phyloP scores from a whole-genome alignment of 306 rosid genomes.

The Styphnolobium japonicum region DNA sequence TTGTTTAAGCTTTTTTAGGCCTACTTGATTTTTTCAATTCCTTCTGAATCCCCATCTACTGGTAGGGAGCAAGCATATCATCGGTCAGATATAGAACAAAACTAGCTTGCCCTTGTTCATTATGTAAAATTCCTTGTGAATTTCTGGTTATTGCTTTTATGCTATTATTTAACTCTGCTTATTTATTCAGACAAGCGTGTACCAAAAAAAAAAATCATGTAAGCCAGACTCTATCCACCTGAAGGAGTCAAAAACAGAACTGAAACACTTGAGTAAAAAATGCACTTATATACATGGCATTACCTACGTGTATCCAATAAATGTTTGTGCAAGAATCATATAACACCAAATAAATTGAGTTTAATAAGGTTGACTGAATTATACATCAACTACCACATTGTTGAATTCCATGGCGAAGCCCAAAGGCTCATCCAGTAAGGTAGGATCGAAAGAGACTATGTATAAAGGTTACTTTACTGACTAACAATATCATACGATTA shows the following conservation, averaged over 20 bases:
- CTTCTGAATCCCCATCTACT: neutral
- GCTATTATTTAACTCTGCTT: neutral
- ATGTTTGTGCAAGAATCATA: neutral
- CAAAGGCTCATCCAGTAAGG: no score
- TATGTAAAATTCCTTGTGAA: neutral
- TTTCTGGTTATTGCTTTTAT: neutral
- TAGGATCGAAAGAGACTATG: no score
- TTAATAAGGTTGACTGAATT: neutral
- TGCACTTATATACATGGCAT: neutral
- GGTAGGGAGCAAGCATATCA: neutral
- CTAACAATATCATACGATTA: neutral
- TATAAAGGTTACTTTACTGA: no score
- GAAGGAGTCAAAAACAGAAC: neutral
- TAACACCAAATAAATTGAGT: neutral
- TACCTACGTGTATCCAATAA: neutral
- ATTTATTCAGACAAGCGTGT: no score
- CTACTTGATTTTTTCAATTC: neutral
- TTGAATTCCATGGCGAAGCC: neutral
- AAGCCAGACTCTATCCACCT: neutral
- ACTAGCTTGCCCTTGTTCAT: neutral
- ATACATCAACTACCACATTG: neutral
- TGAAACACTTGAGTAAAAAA: neutral
- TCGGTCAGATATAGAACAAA: neutral
- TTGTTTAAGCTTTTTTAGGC: neutral
- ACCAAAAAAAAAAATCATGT: no score